A percentile compares a stretch with the other conserved stretches of the same genome.
These are phyloP conservation scores for Neospora caninum DNA, from an alignment of 169 alveolate genomes.

Conservation along the genomic window DNA sequence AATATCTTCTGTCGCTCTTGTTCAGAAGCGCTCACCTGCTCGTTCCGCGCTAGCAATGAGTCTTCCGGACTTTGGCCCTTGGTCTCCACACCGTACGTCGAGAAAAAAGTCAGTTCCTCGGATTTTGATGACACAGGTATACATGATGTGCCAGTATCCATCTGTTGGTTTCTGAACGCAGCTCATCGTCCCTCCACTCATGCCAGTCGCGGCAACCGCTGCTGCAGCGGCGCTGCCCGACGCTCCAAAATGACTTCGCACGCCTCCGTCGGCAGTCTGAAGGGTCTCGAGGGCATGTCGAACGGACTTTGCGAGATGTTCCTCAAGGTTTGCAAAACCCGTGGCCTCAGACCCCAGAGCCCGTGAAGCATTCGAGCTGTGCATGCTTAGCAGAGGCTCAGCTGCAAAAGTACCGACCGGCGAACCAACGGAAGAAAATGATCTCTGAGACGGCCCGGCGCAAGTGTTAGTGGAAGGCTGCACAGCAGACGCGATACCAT, in stretches of 20 bases:
- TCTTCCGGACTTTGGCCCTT: not conserved
- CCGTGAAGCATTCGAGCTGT: not conserved
- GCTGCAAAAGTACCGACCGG: not conserved
- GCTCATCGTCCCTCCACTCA: constrained; percentile 6
- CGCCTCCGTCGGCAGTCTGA: not conserved
- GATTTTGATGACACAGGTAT: constrained; percentile 50
- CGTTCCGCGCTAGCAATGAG: constrained; percentile 19
- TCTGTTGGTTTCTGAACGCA: constrained; percentile 51
- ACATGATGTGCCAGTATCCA: constrained; percentile 60
- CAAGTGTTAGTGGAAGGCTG: not conserved
- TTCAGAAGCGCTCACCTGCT: not conserved
- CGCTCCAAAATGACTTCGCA: not conserved
- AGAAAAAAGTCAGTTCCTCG: constrained; percentile 63
- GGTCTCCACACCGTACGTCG: constrained; percentile 35
- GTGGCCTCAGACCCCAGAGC: not conserved
- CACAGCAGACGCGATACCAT: not conserved
- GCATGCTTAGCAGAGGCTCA: not conserved
- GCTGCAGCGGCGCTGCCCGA: constrained; percentile 13
- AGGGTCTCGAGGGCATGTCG: constrained; percentile 14
- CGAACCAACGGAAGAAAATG: not conserved
- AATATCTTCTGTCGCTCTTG: no score
- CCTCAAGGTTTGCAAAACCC: constrained; percentile 15
- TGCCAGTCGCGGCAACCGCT: not conserved
- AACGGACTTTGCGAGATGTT: not conserved
- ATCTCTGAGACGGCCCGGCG: not conserved